Base-by-base conservation (phyloP, 2,329 filamentous ascomycete genomes). In the Tolypocladium ophioglossoides region DNA sequence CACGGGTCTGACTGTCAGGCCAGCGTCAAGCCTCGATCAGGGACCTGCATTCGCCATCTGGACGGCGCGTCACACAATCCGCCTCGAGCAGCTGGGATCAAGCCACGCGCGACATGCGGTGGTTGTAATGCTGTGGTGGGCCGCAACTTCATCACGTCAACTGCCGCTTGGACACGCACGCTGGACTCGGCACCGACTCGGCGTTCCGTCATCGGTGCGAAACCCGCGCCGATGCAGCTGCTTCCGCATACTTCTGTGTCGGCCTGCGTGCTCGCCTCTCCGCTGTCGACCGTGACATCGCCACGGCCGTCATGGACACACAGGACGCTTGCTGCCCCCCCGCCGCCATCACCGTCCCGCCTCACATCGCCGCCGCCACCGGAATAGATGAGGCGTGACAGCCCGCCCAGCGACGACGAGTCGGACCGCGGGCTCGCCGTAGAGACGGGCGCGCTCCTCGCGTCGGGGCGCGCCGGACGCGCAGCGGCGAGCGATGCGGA, bases 341-440 rank as follows among this genome's bases (percentile, higher is more conserved):
- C 4, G 20, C 20, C n/a, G 20, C 3, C 27, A 27, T 27, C 27
- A 0, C 7, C 44, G 16, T 37, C 47, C 20, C 47, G n/a, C 9
- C 7, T 11, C 14, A 5, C 18, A 24, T 4, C 20, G 20, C 20
- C 20, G 18, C 40, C 40, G 40, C 47, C 47, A 22, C 30, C 47
- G 52, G 52, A 51, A 56, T 62, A 58, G 54, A 64, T 64, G 62
- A 61, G 56, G 51, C 50, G 58, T 54, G 57, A 57, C 37, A 57
- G 44, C 38, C 32, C 52, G 8, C 46, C 56, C 38, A 52, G 51
- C 57, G 55, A 60, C 27, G 53, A 58, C 56, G 61, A 58, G 37
- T 55, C 54, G 40, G 47, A 50, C 37, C 50, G 59, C 9, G 52
- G 52, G 27, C 52, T 55, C 52, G 52, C 53, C 49, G 50, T 50